These are phyloP conservation scores for Prototheca stagnorum DNA, from an alignment of 163 green algal genomes.

Conservation along the genomic window DNA sequence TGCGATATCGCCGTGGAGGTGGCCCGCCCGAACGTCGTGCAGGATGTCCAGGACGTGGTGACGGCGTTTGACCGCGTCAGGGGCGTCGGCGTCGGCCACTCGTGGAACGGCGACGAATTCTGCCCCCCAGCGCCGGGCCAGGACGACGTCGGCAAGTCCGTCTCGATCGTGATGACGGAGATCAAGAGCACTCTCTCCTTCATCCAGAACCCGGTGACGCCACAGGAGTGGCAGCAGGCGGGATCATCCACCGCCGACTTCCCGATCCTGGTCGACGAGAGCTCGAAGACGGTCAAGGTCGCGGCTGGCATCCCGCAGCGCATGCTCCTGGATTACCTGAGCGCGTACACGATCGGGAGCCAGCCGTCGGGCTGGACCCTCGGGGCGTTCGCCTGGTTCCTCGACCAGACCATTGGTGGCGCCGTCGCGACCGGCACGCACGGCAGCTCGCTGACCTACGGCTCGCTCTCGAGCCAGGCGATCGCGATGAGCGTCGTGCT, in stretches of 20 bases:
- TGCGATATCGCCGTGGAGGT: conserved; percentile 2
- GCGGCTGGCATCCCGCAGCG: conserved; percentile 30
- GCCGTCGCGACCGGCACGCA: conserved; percentile 70
- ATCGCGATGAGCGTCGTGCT: conserved; percentile 42
- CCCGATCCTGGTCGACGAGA: conserved; percentile 29
- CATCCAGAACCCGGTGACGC: conserved; percentile 7
- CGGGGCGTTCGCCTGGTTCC: conserved; percentile 37
- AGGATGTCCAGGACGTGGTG: conserved; percentile 2
- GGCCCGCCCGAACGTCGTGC: background rate
- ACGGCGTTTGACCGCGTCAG: conserved; percentile 18
- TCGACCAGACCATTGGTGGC: conserved; percentile 72
- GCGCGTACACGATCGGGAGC: conserved; percentile 8
- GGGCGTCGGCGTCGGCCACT: conserved; percentile 26
- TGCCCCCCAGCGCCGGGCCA: too few species aligned
- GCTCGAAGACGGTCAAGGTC: conserved; percentile 20
- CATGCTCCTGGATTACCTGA: conserved; percentile 32
- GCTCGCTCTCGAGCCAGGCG: conserved; percentile 42
- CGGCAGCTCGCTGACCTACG: conserved; percentile 45
- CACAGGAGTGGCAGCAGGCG: conserved; percentile 2
- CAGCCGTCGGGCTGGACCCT: conserved; percentile 23
- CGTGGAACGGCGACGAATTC: conserved; percentile 33
- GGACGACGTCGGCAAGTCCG: conserved; percentile 5
- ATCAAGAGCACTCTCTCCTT: conserved; percentile 10
- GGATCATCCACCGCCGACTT: conserved; percentile 1
- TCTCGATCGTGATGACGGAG: conserved; percentile 37